Conservation (phyloP, 2,329 filamentous ascomycete species). For the Diaporthe vexans region DNA sequence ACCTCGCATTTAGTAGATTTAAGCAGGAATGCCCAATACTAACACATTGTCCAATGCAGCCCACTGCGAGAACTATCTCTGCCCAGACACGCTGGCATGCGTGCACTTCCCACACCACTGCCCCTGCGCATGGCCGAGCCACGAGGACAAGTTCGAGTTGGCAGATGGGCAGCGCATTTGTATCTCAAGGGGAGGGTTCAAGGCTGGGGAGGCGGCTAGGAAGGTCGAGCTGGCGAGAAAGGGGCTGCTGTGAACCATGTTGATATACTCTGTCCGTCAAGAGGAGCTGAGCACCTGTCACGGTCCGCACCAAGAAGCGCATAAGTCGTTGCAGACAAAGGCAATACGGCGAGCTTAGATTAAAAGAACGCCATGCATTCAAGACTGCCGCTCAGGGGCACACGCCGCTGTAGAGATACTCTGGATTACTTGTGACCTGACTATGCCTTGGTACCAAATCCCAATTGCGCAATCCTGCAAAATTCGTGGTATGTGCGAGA, state of each 20-base stretch:
- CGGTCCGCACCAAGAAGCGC: background rate
- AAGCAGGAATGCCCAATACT: background rate
- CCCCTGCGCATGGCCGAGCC: conserved; percentile 84
- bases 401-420: conserved; percentile 21
- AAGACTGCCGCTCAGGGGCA: background rate
- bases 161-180: conserved; percentile 81
- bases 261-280: background rate
- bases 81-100: conserved; percentile 93
- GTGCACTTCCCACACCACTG: conserved; percentile 98
- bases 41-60: conserved; percentile 60
- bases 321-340: background rate
- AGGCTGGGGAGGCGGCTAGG: conserved; percentile 76
- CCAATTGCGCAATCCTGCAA: conserved; percentile 6
- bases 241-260: conserved; percentile 72
- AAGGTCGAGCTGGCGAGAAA: conserved; percentile 87
- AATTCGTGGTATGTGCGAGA: conserved; percentile 11
- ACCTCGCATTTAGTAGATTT: background rate
- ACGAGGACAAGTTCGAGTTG: conserved; percentile 84
- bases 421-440: conserved; percentile 32
- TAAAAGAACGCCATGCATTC: background rate
- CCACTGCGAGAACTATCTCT: conserved; percentile 94
- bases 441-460: conserved; percentile 14
- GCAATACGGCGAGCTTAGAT: background rate
- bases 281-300: background rate
- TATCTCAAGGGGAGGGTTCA: conserved; percentile 81